A percentile compares a stretch with the other conserved stretches of the same genome.
Conservation (phyloP, 2,329 filamentous ascomycete genomes). For the Talaromyces piceae region DNA sequence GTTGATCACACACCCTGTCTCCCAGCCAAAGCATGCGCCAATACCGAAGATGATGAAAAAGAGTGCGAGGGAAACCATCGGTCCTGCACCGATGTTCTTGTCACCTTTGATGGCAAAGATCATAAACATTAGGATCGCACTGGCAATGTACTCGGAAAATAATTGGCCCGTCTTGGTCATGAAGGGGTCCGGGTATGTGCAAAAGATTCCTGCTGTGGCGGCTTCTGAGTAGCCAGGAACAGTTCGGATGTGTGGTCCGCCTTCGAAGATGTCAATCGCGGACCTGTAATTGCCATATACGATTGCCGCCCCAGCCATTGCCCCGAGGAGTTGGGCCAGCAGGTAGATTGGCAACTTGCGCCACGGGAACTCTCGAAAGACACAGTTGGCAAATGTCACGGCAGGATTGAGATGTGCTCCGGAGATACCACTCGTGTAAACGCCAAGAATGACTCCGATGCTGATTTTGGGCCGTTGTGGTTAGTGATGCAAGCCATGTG, state of each 20-base stretch:
- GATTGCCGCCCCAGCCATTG: constrained; percentile 54
- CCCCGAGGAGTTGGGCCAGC: constrained; percentile 59
- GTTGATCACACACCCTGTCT: constrained; percentile 71
- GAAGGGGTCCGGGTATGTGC: constrained; percentile 58
- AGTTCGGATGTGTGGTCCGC: constrained; percentile 50
- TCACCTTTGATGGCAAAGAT: constrained; percentile 59
- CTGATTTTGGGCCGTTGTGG: constrained; percentile 24
- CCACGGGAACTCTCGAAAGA: constrained; percentile 63
- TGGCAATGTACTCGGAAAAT: constrained; percentile 65
- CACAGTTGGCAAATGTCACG: constrained; percentile 62
- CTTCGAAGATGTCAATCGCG: constrained; percentile 59
- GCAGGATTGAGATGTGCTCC: constrained; percentile 64
- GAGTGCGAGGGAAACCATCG: constrained; percentile 52
- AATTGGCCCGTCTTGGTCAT: constrained; percentile 61
- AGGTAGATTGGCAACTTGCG: constrained; percentile 62
- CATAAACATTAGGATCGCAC: constrained; percentile 60
- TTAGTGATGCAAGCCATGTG: constrained; percentile 7
- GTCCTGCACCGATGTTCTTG: constrained; percentile 45
- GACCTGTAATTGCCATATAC: constrained; percentile 58
- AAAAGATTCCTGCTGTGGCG: constrained; percentile 63
- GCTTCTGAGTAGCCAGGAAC: constrained; percentile 50
- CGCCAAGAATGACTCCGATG: constrained; percentile 60
- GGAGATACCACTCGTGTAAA: constrained; percentile 53
- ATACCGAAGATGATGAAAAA: constrained; percentile 70
- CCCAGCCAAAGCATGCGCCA: constrained; percentile 66